Evolutionary conservation across 306 rosid genomes (phyloP).

Genomic region (Leucaena leucocephala): DNA sequence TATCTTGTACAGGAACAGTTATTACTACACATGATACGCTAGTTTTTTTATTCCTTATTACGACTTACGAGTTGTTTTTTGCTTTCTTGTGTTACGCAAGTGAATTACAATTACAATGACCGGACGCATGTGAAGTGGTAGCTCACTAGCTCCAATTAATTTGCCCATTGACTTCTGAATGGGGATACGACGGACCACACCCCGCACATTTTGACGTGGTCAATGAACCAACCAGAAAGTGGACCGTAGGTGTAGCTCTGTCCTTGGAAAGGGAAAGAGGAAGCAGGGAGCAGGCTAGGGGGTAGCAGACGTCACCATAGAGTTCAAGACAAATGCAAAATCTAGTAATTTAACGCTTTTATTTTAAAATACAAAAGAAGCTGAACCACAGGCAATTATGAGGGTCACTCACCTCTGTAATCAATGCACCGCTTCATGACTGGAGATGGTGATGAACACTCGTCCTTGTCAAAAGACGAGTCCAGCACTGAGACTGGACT

Average conservation of each 20-base stretch:
- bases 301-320: conserved; percentile 16
- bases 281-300: neutral
- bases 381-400: neutral
- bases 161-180: conserved; percentile 11
- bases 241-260: neutral
- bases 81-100: neutral
- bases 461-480: conserved; percentile 88
- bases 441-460: conserved; percentile 81
- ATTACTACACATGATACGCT: neutral
- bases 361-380: neutral
- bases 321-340: conserved; percentile 7
- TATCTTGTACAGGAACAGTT: neutral
- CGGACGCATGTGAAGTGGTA: conserved; percentile 21
- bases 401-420: conserved; percentile 63
- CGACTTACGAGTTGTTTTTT: neutral
- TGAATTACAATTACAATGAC: neutral
- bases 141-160: conserved; percentile 1
- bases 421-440: conserved; percentile 80
- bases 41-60: neutral
- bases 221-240: conserved; percentile 7
- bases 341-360: neutral
- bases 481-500: conserved; percentile 96
- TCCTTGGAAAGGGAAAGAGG: neutral
- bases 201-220: conserved; percentile 21
- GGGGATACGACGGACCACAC: conserved; percentile 4